Percentiles rank a stretch among this genome's conserved stretches.
Conservation (phyloP, 805 yeast genomes). For the Spathaspora passalidarum region DNA sequence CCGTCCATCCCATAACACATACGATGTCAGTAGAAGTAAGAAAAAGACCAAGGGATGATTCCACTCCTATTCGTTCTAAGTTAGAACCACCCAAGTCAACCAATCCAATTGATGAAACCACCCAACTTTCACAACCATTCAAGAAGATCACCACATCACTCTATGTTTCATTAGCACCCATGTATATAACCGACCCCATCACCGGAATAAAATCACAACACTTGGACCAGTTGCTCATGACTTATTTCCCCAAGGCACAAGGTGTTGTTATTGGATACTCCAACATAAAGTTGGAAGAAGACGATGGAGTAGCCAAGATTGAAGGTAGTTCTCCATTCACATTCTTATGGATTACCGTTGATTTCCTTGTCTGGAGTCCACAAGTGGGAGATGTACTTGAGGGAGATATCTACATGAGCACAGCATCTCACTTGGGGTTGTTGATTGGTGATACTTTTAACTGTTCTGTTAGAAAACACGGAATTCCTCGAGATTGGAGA, state of each 20-base stretch:
- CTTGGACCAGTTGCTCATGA: constrained; percentile 85
- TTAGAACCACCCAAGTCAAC: constrained; percentile 10
- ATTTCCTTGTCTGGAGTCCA: constrained; percentile 87
- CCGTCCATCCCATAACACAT: neutral
- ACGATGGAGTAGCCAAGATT: constrained; percentile 58
- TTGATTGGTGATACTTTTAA: constrained; percentile 91
- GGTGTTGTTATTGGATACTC: constrained; percentile 86
- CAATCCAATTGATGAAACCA: constrained; percentile 34
- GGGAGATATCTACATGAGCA: constrained; percentile 87
- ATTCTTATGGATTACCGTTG: constrained; percentile 82
- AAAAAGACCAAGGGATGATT: constrained; percentile 1
- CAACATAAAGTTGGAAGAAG: constrained; percentile 53
- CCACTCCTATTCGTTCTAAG: neutral
- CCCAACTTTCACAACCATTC: constrained; percentile 67
- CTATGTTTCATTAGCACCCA: constrained; percentile 88
- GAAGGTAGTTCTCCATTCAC: constrained; percentile 83
- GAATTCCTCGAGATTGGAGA: constrained; percentile 83
- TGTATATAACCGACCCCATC: constrained; percentile 62
- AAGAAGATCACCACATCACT: constrained; percentile 55
- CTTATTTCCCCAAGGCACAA: constrained; percentile 62
- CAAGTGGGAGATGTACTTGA: constrained; percentile 81
- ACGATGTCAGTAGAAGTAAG: constrained; percentile 3
- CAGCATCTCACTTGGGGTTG: constrained; percentile 92
- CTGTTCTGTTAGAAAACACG: constrained; percentile 82
- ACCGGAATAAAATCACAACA: constrained; percentile 86